These are phyloP conservation scores for Calonectria fujianensis DNA, from an alignment of 2,329 filamentous ascomycete genomes.

Conservation along the genomic window DNA sequence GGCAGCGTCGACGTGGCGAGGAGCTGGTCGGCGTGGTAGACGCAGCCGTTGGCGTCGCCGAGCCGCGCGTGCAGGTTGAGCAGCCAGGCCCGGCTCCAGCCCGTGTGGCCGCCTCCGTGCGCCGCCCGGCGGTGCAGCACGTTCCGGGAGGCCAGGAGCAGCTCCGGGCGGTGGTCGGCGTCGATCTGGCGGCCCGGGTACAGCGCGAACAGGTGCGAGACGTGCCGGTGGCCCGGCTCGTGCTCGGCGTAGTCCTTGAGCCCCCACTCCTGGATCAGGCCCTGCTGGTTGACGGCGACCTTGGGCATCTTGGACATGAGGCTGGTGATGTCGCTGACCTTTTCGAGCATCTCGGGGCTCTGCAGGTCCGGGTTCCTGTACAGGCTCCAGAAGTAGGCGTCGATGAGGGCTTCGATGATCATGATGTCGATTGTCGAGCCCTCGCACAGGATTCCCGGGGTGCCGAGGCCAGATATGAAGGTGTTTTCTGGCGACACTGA, in stretches of 20 bases:
- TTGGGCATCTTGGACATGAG: conserved; percentile 37
- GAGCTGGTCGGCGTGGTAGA: conserved; percentile 45
- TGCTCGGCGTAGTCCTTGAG: conserved; percentile 60
- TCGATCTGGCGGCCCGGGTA: conserved; percentile 62
- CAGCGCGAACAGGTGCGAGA: conserved; percentile 70
- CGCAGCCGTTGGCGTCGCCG: conserved; percentile 40
- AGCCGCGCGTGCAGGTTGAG: conserved; percentile 70
- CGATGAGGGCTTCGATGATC: conserved; percentile 43
- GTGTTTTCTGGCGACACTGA: conserved; percentile 54
- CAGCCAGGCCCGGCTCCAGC: conserved; percentile 71
- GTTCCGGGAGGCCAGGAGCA: conserved; percentile 55
- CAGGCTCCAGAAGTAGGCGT: conserved; percentile 47
- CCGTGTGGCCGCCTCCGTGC: conserved; percentile 67
- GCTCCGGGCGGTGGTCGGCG: conserved; percentile 42
- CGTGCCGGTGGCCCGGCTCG: conserved; percentile 70
- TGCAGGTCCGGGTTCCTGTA: conserved; percentile 31
- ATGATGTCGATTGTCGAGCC: conserved; percentile 54
- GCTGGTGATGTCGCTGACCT: neutral
- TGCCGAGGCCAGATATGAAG: conserved; percentile 42
- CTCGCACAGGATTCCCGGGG: conserved; percentile 49
- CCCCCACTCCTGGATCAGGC: conserved; percentile 64
- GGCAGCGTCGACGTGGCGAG: conserved; percentile 44
- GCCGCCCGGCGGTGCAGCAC: conserved; percentile 56
- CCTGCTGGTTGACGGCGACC: conserved; percentile 42
- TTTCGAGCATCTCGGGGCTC: neutral